Evolutionary conservation across 2,329 filamentous ascomycete species (phyloP).

Genomic region (Ophiosphaerella narmari): DNA sequence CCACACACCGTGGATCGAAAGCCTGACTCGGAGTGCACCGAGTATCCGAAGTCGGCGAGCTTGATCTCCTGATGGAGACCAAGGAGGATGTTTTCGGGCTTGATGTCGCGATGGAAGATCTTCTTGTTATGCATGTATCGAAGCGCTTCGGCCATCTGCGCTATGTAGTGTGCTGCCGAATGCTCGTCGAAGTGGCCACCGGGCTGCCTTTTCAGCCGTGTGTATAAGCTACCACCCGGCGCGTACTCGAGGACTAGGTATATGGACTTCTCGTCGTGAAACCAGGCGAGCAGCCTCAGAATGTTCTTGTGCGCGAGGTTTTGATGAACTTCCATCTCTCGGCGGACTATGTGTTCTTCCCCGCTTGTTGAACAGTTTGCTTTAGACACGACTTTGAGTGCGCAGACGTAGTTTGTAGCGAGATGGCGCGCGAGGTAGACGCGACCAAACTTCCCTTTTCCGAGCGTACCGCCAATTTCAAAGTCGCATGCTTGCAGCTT

Average conservation of each 20-base stretch:
- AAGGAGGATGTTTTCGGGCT: conserved; percentile 90
- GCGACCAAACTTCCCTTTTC: conserved; percentile 81
- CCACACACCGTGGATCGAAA: conserved; percentile 89
- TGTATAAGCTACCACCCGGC: conserved; percentile 79
- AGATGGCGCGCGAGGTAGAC: conserved; percentile 81
- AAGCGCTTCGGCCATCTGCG: conserved; percentile 81
- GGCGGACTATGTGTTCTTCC: conserved; percentile 79
- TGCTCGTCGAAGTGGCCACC: conserved; percentile 79
- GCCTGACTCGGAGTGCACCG: conserved; percentile 90
- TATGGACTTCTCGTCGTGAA: conserved; percentile 81
- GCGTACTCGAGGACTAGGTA: conserved; percentile 84
- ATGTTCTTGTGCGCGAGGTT: conserved; percentile 84
- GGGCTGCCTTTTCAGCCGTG: conserved; percentile 74
- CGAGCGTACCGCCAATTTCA: conserved; percentile 79
- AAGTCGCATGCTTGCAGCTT: conserved; percentile 67
- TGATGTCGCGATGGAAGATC: conserved; percentile 92
- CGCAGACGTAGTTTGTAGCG: conserved; percentile 76
- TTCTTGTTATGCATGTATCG: conserved; percentile 91
- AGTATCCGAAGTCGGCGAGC: conserved; percentile 96
- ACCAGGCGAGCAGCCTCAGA: conserved; percentile 77
- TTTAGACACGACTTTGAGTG: conserved; percentile 81
- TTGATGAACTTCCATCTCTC: conserved; percentile 84
- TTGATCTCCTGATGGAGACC: conserved; percentile 96
- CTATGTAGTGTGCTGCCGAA: conserved; percentile 80
- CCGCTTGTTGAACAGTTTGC: conserved; percentile 72